These are phyloP conservation scores for Alternaria burnsii DNA, from an alignment of 2,329 filamentous ascomycete genomes.

Conservation along the genomic window DNA sequence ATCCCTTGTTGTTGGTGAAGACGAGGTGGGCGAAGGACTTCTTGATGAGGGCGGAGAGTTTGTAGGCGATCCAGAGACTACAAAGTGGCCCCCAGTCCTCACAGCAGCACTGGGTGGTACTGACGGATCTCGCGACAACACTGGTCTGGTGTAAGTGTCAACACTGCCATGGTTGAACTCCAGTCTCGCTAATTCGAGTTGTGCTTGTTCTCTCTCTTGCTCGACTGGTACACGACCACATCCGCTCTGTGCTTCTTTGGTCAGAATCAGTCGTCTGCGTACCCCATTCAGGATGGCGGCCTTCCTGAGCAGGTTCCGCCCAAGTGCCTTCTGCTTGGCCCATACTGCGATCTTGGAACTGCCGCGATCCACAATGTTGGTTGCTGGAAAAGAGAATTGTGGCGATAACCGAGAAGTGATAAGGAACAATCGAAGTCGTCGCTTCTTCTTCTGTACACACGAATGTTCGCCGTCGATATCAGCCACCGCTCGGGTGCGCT, in stretches of 20 bases:
- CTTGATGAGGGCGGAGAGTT: slow-evolving; percentile 26
- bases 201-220: slow-evolving; percentile 43
- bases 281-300: slow-evolving; percentile 72
- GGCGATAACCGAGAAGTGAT: slow-evolving; percentile 75
- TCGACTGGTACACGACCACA: slow-evolving; percentile 33
- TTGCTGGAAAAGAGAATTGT: slow-evolving; percentile 73
- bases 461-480: slow-evolving; percentile 67
- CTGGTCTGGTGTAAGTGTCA: slow-evolving; percentile 44
- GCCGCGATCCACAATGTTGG: slow-evolving; percentile 73
- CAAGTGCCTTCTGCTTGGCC: slow-evolving; percentile 58
- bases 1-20: slow-evolving; percentile 16
- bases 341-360: slow-evolving; percentile 58
- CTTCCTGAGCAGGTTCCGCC: slow-evolving; percentile 66
- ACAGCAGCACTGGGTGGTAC: slow-evolving; percentile 26
- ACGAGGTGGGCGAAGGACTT: slow-evolving; percentile 31
- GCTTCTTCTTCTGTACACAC: slow-evolving; percentile 68
- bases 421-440: slow-evolving; percentile 67
- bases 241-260: slow-evolving; percentile 29
- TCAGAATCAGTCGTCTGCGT: slow-evolving; percentile 51
- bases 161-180: slow-evolving; percentile 43
- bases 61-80: slow-evolving; percentile 26
- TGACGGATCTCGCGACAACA: slow-evolving; percentile 22
- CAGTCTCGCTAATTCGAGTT: slow-evolving; percentile 43
- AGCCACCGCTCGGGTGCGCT: slow-evolving; percentile 62
- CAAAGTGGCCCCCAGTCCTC: slow-evolving; percentile 23